Evolutionary conservation across 148 eudicot species (phyloP), one percentile per base, ranked within the genome.

Genomic region (Simmondsia chinensis): DNA sequence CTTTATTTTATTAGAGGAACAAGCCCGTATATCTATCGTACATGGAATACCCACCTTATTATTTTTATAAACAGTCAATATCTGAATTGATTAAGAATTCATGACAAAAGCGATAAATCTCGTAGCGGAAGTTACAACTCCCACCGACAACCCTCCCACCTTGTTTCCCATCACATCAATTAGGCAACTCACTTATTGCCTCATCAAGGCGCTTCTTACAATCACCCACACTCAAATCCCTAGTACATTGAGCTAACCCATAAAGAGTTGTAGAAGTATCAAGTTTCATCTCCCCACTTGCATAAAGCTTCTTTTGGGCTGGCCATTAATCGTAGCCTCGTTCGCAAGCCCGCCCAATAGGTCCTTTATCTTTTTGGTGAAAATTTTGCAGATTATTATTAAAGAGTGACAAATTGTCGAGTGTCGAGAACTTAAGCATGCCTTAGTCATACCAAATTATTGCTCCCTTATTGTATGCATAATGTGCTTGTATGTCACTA

Each of bases 401-500:
- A 1, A 70, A 30, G 18, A 59, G 16, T 2, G 61, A 57, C 6
- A 66, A 61, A 43, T 65, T 65, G 22, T 61, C 19, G 3, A 0
- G 4, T 36, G 56, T 23, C 4, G 66, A 50, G 50, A 68, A 68
- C 20, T 60, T 69, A 5, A 64, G 16, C n/a, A 64, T 12, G 26
- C 79, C 68, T 9, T 60, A 7, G 35, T 73, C 74, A 33, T 68
- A 68, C 79, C 79, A 73, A 22, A 63, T 52, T 14, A 56, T 25
- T 4, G 49, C 78, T 1, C 33, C 63, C 25, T 50, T 59, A 40
- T 52, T 46, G 17, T 22, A 0, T 1, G 64, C 64, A 15, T 74
- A 68, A 13, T 23, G 56, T 6, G 28, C 35, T 19, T 26, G 38
- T 3, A 73, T 43, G 14, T 59, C 63, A 1, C 12, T n/a, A 16